phyloP scores from a whole-genome alignment of 2,329 filamentous ascomycete species.

The Aspergillus flavus region DNA sequence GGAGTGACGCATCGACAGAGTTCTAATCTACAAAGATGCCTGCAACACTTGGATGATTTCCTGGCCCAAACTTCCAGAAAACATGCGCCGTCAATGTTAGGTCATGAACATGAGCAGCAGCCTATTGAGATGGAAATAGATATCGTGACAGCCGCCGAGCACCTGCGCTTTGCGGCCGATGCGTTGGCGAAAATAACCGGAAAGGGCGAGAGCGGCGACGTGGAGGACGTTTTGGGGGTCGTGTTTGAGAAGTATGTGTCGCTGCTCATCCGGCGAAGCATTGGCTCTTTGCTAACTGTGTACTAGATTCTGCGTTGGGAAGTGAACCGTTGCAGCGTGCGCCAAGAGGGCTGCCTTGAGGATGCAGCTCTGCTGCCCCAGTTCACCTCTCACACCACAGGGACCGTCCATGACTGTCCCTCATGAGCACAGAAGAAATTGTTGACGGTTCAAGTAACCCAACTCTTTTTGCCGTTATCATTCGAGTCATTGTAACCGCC shows the following conservation, averaged over 20 bases:
- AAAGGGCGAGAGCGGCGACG: conserved; percentile 79
- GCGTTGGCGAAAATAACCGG: conserved; percentile 87
- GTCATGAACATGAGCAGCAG: conserved; percentile 17
- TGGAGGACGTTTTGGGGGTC: conserved; percentile 93
- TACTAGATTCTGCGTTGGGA: conserved; percentile 56
- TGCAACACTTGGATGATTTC: conserved; percentile 72
- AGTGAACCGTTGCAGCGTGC: conserved; percentile 11
- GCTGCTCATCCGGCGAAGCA: conserved; percentile 8
- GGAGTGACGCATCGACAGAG: conserved; percentile 90
- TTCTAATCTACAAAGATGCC: conserved; percentile 74
- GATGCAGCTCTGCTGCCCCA: background rate
- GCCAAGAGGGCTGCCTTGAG: too few species aligned
- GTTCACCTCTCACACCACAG: background rate
- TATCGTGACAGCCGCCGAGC: conserved; percentile 87
- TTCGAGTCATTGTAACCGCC: conserved; percentile 38
- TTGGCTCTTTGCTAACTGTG: conserved; percentile 18
- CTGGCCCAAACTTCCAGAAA: conserved; percentile 56
- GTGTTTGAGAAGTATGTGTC: conserved; percentile 88
- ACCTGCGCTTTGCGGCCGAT: conserved; percentile 77
- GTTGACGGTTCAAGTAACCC: background rate
- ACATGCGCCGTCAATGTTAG: conserved; percentile 15
- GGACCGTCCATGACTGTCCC: background rate
- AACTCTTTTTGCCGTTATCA: conserved; percentile 17
- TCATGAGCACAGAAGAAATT: background rate
- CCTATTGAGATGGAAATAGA: conserved; percentile 57